A percentile compares a stretch with the other conserved stretches of the same genome.
phyloP scores from a whole-genome alignment of 2,329 filamentous ascomycete species.

The Fusarium ambrosium region DNA sequence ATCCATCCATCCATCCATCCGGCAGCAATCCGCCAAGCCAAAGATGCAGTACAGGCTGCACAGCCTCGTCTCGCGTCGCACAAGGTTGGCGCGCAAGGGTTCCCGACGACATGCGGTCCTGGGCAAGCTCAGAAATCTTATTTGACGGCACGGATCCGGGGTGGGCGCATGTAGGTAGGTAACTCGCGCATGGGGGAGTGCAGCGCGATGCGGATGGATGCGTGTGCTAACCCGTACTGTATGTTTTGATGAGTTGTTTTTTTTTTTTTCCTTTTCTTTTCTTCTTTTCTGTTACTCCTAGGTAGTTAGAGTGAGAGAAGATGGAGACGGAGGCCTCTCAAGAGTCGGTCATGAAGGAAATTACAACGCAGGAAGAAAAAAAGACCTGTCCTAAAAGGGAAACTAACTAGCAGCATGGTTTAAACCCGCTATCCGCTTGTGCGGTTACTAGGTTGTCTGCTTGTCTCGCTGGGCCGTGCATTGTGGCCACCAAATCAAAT shows the following conservation, averaged over 20 bases:
- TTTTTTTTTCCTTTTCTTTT: slow-evolving; percentile 16
- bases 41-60: slow-evolving; percentile 38
- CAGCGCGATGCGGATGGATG: not conserved
- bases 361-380: not conserved
- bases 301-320: not conserved
- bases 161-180: not conserved
- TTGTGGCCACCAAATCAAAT: slow-evolving; percentile 2
- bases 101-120: slow-evolving; percentile 15
- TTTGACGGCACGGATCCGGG: not conserved
- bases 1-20: slow-evolving; percentile 31
- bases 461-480: not conserved
- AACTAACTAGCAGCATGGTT: slow-evolving; percentile 23
- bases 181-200: slow-evolving; percentile 2
- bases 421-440: slow-evolving; percentile 12
- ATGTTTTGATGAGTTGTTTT: slow-evolving; percentile 35
- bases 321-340: slow-evolving; percentile 34
- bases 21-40: slow-evolving; percentile 8
- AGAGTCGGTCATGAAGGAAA: not conserved
- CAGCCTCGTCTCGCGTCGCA: slow-evolving; percentile 28
- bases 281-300: not conserved
- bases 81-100: slow-evolving; percentile 7
- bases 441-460: not conserved
- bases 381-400: slow-evolving; percentile 27
- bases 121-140: not conserved
- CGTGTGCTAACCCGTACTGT: not conserved